A percentile compares a stretch with the other conserved stretches of the same genome.
Conservation (phyloP, 495 filamentous ascomycete genomes). For the Penicillium lagena region DNA sequence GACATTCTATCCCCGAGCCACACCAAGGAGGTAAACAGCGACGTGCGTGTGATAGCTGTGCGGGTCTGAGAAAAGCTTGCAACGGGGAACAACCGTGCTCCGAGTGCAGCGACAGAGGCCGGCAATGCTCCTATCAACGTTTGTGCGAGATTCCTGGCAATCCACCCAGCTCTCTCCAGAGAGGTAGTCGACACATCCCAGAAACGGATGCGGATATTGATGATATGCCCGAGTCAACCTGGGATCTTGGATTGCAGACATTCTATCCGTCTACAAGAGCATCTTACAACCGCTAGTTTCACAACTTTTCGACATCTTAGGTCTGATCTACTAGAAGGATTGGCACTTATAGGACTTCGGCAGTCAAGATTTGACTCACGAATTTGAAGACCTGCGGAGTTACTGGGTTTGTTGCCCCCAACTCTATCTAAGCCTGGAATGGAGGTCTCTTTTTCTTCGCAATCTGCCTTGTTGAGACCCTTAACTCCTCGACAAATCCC, state of each 20-base stretch:
- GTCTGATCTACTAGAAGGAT: no score
- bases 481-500: no score
- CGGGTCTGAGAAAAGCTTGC: constrained; percentile 26
- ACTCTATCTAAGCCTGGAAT: no score
- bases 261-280: constrained; percentile 13
- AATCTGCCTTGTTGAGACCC: no score
- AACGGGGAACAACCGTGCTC: constrained; percentile 20
- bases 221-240: not conserved
- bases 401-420: no score
- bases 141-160: constrained; percentile 3
- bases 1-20: constrained; percentile 19
- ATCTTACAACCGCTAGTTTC: no score
- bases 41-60: constrained; percentile 32
- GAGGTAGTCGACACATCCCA: no score
- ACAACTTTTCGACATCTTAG: no score
- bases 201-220: not conserved
- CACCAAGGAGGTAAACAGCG: constrained; percentile 25
- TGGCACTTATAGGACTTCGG: no score
- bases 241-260: constrained; percentile 19
- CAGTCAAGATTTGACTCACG: no score
- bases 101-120: constrained; percentile 20
- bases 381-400: no score
- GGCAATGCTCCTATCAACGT: constrained; percentile 25
- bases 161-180: not conserved
- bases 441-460: no score